Evolutionary conservation across 2,329 filamentous ascomycete genomes (phyloP).

Genomic region (Colletotrichum noveboracense): DNA sequence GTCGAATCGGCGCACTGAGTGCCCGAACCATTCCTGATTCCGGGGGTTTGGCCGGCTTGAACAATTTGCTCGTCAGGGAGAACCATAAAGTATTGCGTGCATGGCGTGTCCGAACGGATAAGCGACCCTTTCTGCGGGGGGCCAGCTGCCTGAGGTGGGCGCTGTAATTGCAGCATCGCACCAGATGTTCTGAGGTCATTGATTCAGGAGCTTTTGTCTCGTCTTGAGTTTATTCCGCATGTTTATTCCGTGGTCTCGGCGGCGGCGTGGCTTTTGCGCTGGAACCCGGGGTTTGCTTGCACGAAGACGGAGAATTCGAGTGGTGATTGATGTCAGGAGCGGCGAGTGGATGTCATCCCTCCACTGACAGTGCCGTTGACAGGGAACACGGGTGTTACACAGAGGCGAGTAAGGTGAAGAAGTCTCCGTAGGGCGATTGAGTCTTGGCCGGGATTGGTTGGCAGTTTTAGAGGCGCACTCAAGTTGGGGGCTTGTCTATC

Average conservation of each 20-base stretch:
- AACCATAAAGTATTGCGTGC: background rate
- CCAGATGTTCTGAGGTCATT: background rate
- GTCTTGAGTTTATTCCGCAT: background rate
- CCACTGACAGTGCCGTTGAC: slow-evolving; percentile 6
- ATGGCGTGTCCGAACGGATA: background rate
- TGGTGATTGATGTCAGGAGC: slow-evolving; percentile 10
- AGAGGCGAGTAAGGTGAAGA: background rate
- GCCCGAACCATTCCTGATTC: slow-evolving; percentile 5
- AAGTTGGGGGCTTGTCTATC: background rate
- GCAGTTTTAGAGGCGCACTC: background rate
- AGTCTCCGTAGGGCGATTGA: background rate
- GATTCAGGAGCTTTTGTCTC: background rate
- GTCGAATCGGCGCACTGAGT: background rate
- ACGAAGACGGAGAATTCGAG: background rate
- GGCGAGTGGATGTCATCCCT: slow-evolving; percentile 3
- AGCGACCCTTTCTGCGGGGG: background rate
- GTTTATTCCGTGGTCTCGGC: background rate
- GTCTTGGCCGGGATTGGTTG: background rate
- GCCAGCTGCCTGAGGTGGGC: background rate
- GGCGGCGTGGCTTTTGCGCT: background rate
- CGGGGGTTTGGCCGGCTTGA: background rate
- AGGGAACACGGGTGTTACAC: background rate
- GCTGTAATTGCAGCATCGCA: background rate
- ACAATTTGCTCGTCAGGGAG: background rate
- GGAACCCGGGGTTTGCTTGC: background rate